Conservation (phyloP, 306 rosid genomes). For the Acacia acuminata region DNA sequence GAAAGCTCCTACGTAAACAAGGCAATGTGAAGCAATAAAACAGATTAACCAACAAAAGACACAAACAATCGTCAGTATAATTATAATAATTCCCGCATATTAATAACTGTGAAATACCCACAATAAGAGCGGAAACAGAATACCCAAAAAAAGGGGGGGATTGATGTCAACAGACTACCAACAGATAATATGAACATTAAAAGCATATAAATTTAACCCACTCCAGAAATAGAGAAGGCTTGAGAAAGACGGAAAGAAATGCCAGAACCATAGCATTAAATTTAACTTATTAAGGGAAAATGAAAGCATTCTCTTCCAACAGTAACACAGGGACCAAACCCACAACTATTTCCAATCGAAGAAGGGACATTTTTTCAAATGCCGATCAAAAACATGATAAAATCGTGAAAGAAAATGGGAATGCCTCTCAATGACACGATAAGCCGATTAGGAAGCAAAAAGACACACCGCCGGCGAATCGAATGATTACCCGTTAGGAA, state of each 20-base stretch:
- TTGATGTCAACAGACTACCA: background rate
- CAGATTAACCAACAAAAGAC: constrained; percentile 3
- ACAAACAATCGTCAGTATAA: background rate
- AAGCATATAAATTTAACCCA: constrained; percentile 13
- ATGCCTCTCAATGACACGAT: constrained; percentile 35
- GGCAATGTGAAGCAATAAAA: background rate
- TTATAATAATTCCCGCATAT: background rate
- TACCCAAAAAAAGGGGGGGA: background rate
- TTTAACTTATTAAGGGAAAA: background rate
- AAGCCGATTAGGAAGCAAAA: constrained; percentile 21
- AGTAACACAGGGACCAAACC: background rate
- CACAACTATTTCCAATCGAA: background rate
- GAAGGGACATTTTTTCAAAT: background rate
- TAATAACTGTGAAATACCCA: background rate
- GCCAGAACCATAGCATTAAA: constrained; percentile 1
- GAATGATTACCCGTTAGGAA: constrained; percentile 78
- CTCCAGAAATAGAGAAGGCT: constrained; percentile 3
- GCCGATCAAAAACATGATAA: background rate
- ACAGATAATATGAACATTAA: constrained; percentile 5
- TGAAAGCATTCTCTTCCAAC: background rate
- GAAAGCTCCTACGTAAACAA: constrained; percentile 6
- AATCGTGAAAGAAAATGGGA: background rate
- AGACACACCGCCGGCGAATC: background rate
- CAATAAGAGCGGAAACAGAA: background rate
- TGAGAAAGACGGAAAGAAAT: background rate